Base-by-base conservation (phyloP, 805 yeast species). In the Saturnispora gosingensis region DNA sequence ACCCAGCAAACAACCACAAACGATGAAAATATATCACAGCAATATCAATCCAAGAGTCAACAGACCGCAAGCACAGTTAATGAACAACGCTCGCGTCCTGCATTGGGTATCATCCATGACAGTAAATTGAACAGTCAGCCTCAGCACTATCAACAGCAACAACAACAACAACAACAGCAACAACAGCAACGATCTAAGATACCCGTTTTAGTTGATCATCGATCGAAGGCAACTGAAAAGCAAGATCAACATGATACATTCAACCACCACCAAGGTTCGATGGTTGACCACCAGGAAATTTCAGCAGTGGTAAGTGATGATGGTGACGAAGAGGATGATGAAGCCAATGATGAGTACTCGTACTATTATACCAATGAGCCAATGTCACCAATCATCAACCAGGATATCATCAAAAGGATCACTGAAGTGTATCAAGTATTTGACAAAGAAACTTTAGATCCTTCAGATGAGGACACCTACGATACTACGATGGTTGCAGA, bases 401-500 rank as follows among this genome's bases (percentile, higher is more conserved):
- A 70, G 13, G 61, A 69, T 11, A 77, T 80, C 15, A 73, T 73
- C 55, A 61, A 63, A 11, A 81, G 82, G 58, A 70, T 85, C 53
- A 72, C 72, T 51, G 56, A 66, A 32, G 80, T 84, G 7, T 77
- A 76, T 65, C 65, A 65, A 11, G 72, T 74, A 59, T 80, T 77
- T 59, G 72, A 84, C 34, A 66, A 74, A 43, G 70, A 70, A 30
- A 65, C 72, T 1, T 71, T 85, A 47, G 91, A 85, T 64, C 85
- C 81, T 35, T 75, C 77, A 53, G 96, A 88, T 63, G 95, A 87
- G 62, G 96, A 88, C 64, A 83, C 88, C 0, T 83, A 72, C 63
- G 96, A 88, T 64, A 82, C 84, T 8, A 82, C 91, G 4, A 89
- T 91, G 97, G 97, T 87, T 27, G 80, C 88, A 49, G 99, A 91